phyloP scores from a whole-genome alignment of 768 basidiomycete genomes.

The Lactifluus echinatus region DNA sequence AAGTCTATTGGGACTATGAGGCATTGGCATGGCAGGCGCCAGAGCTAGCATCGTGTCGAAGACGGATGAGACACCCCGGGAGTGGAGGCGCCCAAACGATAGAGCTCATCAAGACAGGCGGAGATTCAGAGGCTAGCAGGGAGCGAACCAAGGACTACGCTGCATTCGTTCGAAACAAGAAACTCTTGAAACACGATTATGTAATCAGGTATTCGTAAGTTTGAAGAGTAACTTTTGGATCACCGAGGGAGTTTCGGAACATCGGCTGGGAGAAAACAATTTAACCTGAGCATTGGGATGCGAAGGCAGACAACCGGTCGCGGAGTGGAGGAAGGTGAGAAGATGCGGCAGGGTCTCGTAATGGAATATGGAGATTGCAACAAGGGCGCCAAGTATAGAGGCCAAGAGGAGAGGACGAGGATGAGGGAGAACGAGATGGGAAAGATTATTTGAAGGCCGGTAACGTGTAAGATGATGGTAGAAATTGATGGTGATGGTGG shows the following conservation, averaged over 20 bases:
- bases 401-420: background rate
- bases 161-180: too few species aligned
- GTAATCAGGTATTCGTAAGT: background rate
- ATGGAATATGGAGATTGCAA: slow-evolving; percentile 4
- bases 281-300: background rate
- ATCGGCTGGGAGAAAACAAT: slow-evolving; percentile 2
- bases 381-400: background rate
- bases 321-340: slow-evolving; percentile 1
- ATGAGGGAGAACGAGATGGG: background rate
- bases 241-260: background rate
- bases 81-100: background rate
- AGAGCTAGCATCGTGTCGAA: background rate
- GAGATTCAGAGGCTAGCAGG: too few species aligned
- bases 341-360: slow-evolving; percentile 10
- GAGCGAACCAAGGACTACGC: too few species aligned
- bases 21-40: background rate
- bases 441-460: background rate
- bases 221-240: background rate
- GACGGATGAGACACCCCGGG: background rate
- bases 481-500: background rate
- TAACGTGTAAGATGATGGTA: slow-evolving; percentile 12
- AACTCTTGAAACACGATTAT: background rate
- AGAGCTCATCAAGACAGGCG: background rate
- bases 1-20: background rate
- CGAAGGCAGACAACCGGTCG: slow-evolving; percentile 2